Conservation (phyloP, 257 asterid genomes). For the Solanum acaule region DNA sequence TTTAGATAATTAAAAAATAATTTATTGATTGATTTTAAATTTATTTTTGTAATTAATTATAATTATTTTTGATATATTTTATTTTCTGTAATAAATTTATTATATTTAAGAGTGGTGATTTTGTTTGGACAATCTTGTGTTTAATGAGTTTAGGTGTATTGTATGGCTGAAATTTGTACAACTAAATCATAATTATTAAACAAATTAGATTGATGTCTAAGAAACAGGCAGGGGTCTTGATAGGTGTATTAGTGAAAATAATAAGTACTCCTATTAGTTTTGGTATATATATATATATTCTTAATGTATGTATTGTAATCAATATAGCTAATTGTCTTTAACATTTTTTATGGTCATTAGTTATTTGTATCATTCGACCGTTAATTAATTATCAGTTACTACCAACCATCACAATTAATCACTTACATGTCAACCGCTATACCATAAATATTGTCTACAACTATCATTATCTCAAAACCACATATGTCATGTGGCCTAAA, state of each 20-base stretch:
- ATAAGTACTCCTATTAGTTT: too few species aligned
- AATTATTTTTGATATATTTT: too few species aligned
- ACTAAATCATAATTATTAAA: not conserved
- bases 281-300: too few species aligned
- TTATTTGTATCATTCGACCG: not conserved
- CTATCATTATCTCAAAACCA: too few species aligned
- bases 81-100: not conserved
- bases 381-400: not conserved
- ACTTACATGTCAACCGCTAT: not conserved
- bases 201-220: not conserved
- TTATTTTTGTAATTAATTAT: too few species aligned
- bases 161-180: not conserved
- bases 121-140: not conserved
- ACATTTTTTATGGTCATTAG: too few species aligned
- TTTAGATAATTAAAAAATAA: not conserved
- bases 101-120: not conserved
- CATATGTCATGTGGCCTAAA: not conserved
- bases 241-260: not conserved
- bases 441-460: not conserved
- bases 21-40: too few species aligned
- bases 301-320: not conserved
- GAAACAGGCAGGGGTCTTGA: not conserved
- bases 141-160: not conserved
- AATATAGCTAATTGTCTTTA: not conserved
- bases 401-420: not conserved